Evolutionary conservation across 768 basidiomycete genomes (phyloP), one percentile per base, ranked within the genome.

Genomic region (Tricholoma sp.): DNA sequence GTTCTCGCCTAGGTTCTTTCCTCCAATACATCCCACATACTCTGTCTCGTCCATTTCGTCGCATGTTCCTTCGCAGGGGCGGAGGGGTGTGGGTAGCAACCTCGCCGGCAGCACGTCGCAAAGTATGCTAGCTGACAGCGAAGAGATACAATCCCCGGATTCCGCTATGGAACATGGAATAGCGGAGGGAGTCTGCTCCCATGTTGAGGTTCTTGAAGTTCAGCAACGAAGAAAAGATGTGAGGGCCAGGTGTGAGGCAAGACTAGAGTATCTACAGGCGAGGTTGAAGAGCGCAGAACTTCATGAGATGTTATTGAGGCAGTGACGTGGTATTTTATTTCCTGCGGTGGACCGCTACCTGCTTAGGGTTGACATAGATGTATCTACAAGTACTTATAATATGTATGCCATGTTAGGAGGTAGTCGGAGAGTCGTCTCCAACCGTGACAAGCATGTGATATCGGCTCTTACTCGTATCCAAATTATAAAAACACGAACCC

Each of bases 221-320:
- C 81, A 85, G 52, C 74, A 78, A 55, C 79, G 88, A 39, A 78
- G 83, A 41, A 79, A 78, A 24, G 88, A 89, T 59, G 82, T 92
- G 50, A 80, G 81, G 24, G 77, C 72, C 56, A 79, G 90, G 52
- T 93, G 89, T 68, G 82, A 83, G 53, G 77, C 81, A 24, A 83
- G 89, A 50, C 67, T 92, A 56, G 88, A 90, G 61, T 93, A 85
- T 66, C 75, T 93, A 29, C 78, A 81, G 45, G 91, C 88, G 31
- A 84, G 82, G 64, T 73, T 91, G 66, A 91, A 86, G 70, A 84
- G 84, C 16, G 88, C 89, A 5, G 87, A 92, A 73, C 68, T 93
- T 11, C 78, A 73, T 55, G 81, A 82, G 63, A 76, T 72, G 59
- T 69, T 81, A 27, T 57, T 77, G 56, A 70, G 71, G 61, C 76